Percentiles rank a stretch among this genome's conserved stretches.
These are phyloP conservation scores for Spergularia marina DNA, from an alignment of 148 eudicot genomes.

Conservation along the genomic window DNA sequence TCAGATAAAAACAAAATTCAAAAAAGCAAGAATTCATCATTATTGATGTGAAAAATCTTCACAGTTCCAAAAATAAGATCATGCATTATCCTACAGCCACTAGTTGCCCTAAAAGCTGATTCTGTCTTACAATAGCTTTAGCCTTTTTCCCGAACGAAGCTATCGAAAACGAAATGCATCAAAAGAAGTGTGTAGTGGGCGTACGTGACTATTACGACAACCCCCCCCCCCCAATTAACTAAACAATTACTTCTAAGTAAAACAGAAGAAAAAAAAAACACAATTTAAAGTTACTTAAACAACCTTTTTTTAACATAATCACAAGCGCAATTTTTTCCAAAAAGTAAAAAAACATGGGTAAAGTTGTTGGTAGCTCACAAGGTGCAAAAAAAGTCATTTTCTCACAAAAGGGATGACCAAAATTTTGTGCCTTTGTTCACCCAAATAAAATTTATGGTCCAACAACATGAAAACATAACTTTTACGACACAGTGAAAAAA, in stretches of 20 bases:
- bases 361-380: constrained; percentile 19
- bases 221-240: not conserved
- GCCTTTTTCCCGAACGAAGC: constrained; percentile 13
- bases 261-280: not conserved
- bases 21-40: not conserved
- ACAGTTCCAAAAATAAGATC: constrained; percentile 31
- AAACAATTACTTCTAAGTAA: not conserved
- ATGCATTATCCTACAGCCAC: constrained; percentile 38
- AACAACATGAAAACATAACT: constrained; percentile 21
- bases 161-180: constrained; percentile 22
- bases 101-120: constrained; percentile 31
- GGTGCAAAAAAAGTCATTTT: constrained; percentile 22
- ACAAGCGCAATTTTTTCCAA: constrained; percentile 3
- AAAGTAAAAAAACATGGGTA: not conserved
- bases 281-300: not conserved
- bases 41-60: constrained; percentile 8
- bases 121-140: constrained; percentile 7
- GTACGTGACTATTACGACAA: constrained; percentile 5
- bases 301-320: constrained; percentile 16
- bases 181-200: constrained; percentile 18
- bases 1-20: not conserved
- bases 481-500: constrained; percentile 20
- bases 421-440: constrained; percentile 15
- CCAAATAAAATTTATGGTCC: constrained; percentile 19
- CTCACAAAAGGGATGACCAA: constrained; percentile 6